Evolutionary conservation across 306 rosid species (phyloP).

Genomic region (Inga leiocalycina): DNA sequence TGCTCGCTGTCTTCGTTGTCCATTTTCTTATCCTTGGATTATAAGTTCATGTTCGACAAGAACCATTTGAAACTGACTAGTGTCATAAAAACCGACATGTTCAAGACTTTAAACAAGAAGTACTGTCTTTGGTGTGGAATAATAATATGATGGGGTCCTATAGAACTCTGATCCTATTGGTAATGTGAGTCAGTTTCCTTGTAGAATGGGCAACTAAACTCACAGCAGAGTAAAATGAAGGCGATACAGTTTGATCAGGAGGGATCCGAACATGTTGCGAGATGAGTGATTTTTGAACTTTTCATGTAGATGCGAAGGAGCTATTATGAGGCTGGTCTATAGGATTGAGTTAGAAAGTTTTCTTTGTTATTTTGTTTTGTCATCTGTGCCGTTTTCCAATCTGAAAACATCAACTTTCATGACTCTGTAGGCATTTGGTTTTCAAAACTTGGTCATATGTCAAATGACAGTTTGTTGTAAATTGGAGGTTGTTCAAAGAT

Average conservation of each 20-base stretch:
- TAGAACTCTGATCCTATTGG: background rate
- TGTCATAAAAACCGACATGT: no score
- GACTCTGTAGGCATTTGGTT: background rate
- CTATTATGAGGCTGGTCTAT: background rate
- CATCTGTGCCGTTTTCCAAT: background rate
- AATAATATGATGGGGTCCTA: no score
- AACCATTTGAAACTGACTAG: no score
- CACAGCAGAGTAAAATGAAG: background rate
- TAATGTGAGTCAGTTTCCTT: background rate
- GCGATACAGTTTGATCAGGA: background rate
- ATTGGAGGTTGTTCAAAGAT: background rate
- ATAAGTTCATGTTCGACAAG: no score
- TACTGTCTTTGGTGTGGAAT: no score
- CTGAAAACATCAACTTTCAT: background rate
- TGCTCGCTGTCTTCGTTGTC: no score
- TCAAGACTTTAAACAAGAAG: no score
- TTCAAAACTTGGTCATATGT: background rate
- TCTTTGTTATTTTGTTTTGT: background rate
- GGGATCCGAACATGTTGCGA: background rate
- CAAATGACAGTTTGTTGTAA: background rate
- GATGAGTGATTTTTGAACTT: background rate
- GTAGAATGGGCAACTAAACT: background rate
- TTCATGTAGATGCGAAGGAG: background rate
- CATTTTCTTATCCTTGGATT: no score
- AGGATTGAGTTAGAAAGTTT: background rate